These are phyloP conservation scores for Bisporella sp. DNA, from an alignment of 2,329 filamentous ascomycete species.

Conservation along the genomic window DNA sequence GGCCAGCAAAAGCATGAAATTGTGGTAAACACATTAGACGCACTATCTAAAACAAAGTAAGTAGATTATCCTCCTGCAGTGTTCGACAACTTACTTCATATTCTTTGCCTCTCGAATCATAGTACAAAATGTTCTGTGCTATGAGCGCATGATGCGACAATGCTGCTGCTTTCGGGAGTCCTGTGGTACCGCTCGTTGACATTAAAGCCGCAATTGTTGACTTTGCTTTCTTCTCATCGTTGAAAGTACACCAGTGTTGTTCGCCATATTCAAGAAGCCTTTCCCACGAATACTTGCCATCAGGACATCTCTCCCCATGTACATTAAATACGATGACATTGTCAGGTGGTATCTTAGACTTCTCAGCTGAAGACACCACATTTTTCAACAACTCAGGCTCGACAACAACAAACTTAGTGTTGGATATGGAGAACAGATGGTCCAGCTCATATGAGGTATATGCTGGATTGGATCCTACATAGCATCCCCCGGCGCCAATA, in stretches of 20 bases:
- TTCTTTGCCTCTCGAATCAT: no score
- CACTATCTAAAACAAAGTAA: no score
- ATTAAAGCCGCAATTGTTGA: conserved; percentile 34
- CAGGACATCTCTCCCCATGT: conserved; percentile 10
- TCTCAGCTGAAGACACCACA: conserved; percentile 15
- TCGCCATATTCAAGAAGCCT: conserved; percentile 17
- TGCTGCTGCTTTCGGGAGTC: conserved; percentile 37
- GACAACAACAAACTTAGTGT: conserved; percentile 20
- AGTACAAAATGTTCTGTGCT: no score
- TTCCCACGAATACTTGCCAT: conserved; percentile 16
- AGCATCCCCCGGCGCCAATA: conserved; percentile 21
- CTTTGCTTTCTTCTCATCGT: conserved; percentile 20
- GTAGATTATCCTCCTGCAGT: no score
- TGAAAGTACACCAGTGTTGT: conserved; percentile 20
- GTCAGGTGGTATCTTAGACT: conserved; percentile 19
- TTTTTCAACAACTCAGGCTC: conserved; percentile 17
- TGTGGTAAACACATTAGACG: conserved; percentile 36
- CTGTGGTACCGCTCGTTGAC: conserved; percentile 49
- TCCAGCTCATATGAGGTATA: conserved; percentile 23
- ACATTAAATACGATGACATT: conserved; percentile 23
- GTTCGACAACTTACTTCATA: no score
- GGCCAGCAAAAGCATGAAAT: conserved; percentile 64
- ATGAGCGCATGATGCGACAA: conserved; percentile 6
- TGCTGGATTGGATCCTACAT: conserved; percentile 21
- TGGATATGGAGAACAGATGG: conserved; percentile 22